A percentile compares a stretch with the other conserved stretches of the same genome.
These are phyloP conservation scores for Tanacetum coccineum DNA, from an alignment of 129 eudicot genomes.

Conservation along the genomic window DNA sequence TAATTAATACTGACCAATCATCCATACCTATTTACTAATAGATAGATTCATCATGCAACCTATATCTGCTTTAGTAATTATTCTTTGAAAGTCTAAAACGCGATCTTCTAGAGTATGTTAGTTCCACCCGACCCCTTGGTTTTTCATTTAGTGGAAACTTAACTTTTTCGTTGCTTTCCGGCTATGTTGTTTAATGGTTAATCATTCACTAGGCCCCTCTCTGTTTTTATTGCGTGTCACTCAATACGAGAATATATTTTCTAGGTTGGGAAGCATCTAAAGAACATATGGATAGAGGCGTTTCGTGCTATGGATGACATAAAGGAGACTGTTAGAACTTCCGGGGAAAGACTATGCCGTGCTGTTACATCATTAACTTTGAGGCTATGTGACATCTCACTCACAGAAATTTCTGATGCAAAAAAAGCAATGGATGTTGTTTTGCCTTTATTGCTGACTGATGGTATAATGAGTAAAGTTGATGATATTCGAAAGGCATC, in stretches of 20 bases:
- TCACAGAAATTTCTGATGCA: slow-evolving; percentile 71
- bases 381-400: slow-evolving; percentile 87
- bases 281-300: slow-evolving; percentile 73
- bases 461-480: slow-evolving; percentile 98
- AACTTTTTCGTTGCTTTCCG: not conserved
- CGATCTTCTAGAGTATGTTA: not conserved
- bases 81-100: not conserved
- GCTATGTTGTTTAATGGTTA: not conserved
- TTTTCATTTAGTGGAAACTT: not conserved
- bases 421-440: slow-evolving; percentile 71
- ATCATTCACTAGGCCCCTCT: not conserved
- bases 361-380: slow-evolving; percentile 69
- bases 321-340: slow-evolving; percentile 87
- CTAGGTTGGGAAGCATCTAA: slow-evolving; percentile 77
- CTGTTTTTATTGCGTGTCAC: not conserved
- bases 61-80: not conserved
- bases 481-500: slow-evolving; percentile 90
- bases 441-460: slow-evolving; percentile 82
- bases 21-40: not conserved
- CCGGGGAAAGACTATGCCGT: slow-evolving; percentile 94
- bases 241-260: slow-evolving; percentile 5
- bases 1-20: not conserved
- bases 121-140: not conserved
- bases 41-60: not conserved
- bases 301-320: slow-evolving; percentile 99